These are phyloP conservation scores for Cercis canadensis DNA, from an alignment of 306 rosid species.

Conservation along the genomic window DNA sequence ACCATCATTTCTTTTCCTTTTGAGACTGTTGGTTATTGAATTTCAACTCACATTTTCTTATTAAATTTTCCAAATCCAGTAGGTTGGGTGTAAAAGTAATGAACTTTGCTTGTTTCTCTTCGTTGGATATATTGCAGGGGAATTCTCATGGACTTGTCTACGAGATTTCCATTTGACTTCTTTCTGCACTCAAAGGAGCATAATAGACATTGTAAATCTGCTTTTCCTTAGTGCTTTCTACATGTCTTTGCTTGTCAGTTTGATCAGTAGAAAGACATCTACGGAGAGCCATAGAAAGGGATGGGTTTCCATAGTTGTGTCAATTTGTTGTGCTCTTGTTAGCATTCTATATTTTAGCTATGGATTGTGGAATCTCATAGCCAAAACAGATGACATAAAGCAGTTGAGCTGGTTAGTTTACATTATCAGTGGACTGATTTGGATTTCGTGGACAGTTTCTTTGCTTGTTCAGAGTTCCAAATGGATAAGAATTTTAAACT, in stretches of 20 bases:
- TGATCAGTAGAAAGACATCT: no score
- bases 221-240: constrained; percentile 49
- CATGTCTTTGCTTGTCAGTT: neutral
- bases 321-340: constrained; percentile 51
- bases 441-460: constrained; percentile 59
- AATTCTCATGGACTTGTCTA: constrained; percentile 51
- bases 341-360: constrained; percentile 47
- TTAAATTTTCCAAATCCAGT: neutral
- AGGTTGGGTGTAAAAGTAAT: neutral
- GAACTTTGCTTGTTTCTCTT: constrained; percentile 9
- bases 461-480: constrained; percentile 54
- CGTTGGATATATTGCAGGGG: constrained; percentile 38
- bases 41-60: neutral
- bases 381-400: constrained; percentile 16
- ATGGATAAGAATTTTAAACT: constrained; percentile 47
- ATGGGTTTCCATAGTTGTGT: constrained; percentile 38
- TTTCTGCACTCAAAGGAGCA: constrained; percentile 49
- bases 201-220: constrained; percentile 43
- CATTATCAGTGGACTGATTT: constrained; percentile 44
- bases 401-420: no score
- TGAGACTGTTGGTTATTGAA: neutral
- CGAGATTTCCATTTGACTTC: constrained; percentile 50
- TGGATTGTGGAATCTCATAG: constrained; percentile 50
- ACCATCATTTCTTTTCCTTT: neutral
- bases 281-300: constrained; percentile 7